Evolutionary conservation across 2,329 filamentous ascomycete species (phyloP).

Genomic region (Xylariaceae sp.): DNA sequence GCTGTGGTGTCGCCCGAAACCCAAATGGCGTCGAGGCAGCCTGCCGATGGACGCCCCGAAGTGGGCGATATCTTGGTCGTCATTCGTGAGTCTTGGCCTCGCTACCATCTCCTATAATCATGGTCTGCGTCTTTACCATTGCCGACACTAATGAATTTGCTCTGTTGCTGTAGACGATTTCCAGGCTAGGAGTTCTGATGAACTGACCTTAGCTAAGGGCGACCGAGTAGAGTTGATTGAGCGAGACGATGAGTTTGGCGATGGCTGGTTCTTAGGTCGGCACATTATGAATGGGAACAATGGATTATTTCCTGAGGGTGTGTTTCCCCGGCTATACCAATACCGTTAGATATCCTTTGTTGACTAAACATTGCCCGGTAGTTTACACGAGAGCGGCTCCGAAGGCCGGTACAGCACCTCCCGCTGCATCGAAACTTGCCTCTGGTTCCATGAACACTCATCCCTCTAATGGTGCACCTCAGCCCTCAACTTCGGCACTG

Average conservation of each 20-base stretch:
- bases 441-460: conserved; percentile 25
- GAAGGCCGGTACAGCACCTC: conserved; percentile 36
- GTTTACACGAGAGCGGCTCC: conserved; percentile 60
- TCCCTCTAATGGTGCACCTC: conserved; percentile 26
- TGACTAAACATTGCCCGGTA: conserved; percentile 31
- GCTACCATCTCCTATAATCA: conserved; percentile 3
- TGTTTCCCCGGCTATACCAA: conserved; percentile 7
- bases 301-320: conserved; percentile 81
- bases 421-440: conserved; percentile 30
- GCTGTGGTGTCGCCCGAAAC: conserved; percentile 11
- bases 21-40: conserved; percentile 43
- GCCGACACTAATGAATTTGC: conserved; percentile 5
- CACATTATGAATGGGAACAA: conserved; percentile 70
- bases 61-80: conserved; percentile 65
- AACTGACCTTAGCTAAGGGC: conserved; percentile 81
- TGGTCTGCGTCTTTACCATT: background rate
- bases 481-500: conserved; percentile 22
- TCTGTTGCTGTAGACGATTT: conserved; percentile 70
- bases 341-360: background rate
- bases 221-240: conserved; percentile 80
- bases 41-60: conserved; percentile 49
- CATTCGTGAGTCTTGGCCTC: conserved; percentile 57
- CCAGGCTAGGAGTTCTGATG: conserved; percentile 83
- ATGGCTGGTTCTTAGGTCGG: conserved; percentile 78
- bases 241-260: conserved; percentile 82